Conservation (phyloP, 1,284 basidiomycete genomes). For the Cutaneotrichosporon arboriforme region DNA sequence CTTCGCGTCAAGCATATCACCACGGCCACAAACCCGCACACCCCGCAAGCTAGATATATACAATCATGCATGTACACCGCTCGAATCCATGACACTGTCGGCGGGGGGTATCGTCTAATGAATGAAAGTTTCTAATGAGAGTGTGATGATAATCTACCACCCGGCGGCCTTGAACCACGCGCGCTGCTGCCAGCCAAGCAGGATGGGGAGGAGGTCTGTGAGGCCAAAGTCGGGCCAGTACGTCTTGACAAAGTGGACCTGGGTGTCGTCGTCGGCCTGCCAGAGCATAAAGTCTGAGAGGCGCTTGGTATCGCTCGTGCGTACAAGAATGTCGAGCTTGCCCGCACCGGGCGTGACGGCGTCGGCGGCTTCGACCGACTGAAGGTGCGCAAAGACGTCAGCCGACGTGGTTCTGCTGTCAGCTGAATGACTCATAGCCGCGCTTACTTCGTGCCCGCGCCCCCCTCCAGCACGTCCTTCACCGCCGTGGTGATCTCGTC, state of each 20-base stretch:
- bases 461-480: constrained; percentile 52
- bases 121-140: too few species aligned
- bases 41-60: neutral
- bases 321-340: constrained; percentile 75
- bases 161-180: constrained; percentile 45
- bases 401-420: constrained; percentile 2
- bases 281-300: constrained; percentile 90
- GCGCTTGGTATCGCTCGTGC: constrained; percentile 86
- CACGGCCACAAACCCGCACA: too few species aligned
- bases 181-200: constrained; percentile 78
- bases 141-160: neutral
- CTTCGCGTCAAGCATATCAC: too few species aligned
- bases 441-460: neutral
- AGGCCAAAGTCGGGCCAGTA: constrained; percentile 97
- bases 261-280: constrained; percentile 61
- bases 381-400: constrained; percentile 7
- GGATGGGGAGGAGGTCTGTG: constrained; percentile 73
- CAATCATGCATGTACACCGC: constrained; percentile 12
- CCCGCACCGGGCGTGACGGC: constrained; percentile 11
- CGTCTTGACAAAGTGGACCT: constrained; percentile 82
- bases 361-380: constrained; percentile 13
- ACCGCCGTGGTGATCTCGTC: constrained; percentile 87
- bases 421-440: neutral
- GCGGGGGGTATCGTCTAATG: neutral
- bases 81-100: neutral